phyloP scores from a whole-genome alignment of 2,329 filamentous ascomycete species.

The Fusarium praegraminearum region DNA sequence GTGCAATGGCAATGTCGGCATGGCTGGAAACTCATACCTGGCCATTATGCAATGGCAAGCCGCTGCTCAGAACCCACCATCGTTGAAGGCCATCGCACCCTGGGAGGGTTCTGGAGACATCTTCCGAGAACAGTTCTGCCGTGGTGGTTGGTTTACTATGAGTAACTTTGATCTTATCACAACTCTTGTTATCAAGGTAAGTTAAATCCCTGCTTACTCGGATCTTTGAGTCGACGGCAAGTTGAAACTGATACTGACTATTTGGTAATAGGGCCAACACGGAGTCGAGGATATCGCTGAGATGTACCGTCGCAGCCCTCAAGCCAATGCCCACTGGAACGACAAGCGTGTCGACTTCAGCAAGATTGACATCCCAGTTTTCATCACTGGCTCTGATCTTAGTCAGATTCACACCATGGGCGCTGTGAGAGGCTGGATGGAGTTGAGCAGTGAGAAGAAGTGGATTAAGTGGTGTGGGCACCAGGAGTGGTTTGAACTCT shows the following conservation, averaged over 20 bases:
- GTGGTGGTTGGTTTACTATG: constrained; percentile 18
- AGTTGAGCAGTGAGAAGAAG: constrained; percentile 35
- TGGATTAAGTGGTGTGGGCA: constrained; percentile 40
- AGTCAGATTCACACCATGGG: constrained; percentile 46
- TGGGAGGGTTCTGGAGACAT: constrained; percentile 32
- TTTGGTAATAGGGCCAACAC: neutral
- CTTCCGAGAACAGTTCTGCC: constrained; percentile 22
- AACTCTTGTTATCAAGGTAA: constrained; percentile 10
- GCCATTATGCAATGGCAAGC: constrained; percentile 44
- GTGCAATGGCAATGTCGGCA: constrained; percentile 50
- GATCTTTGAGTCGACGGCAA: neutral
- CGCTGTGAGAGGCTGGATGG: constrained; percentile 39
- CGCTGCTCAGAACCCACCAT: constrained; percentile 33
- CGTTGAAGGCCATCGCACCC: constrained; percentile 31
- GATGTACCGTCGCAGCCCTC: constrained; percentile 16
- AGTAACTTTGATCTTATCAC: constrained; percentile 24
- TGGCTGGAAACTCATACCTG: constrained; percentile 50
- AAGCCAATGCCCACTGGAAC: constrained; percentile 14
- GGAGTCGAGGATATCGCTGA: constrained; percentile 22
- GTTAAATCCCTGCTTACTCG: neutral
- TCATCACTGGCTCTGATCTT: constrained; percentile 37
- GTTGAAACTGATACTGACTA: neutral
- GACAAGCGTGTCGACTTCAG: constrained; percentile 27
- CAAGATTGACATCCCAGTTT: constrained; percentile 35
- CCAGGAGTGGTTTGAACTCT: constrained; percentile 40